Conservation (phyloP, 495 filamentous ascomycete genomes). For the Aeminium ludgeri region DNA sequence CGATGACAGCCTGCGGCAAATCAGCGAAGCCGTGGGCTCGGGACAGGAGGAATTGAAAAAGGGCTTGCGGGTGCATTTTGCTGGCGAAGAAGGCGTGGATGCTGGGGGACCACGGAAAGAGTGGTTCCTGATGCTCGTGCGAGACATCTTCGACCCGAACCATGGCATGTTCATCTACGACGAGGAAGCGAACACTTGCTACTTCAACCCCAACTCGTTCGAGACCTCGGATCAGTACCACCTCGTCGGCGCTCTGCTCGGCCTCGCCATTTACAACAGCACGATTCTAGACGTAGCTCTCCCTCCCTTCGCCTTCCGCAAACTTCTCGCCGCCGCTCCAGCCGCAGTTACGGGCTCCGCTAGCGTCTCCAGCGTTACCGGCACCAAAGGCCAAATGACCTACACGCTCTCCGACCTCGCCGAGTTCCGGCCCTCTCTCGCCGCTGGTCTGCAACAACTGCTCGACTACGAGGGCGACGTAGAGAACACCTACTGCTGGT, state of each 20-base stretch:
- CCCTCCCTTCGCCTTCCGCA: conserved; percentile 85
- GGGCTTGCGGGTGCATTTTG: conserved; percentile 70
- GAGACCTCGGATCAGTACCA: conserved; percentile 92
- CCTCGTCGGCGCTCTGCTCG: conserved; percentile 73
- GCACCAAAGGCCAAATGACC: conserved; percentile 39
- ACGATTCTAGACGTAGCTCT: conserved; percentile 85
- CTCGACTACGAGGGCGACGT: conserved; percentile 79
- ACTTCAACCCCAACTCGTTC: conserved; percentile 85
- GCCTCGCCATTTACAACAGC: conserved; percentile 90
- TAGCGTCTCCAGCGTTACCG: conserved; percentile 31
- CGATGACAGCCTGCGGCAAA: conserved; percentile 72
- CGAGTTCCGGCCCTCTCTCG: conserved; percentile 64
- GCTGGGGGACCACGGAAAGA: conserved; percentile 85
- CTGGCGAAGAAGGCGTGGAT: conserved; percentile 82
- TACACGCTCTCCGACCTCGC: conserved; percentile 73
- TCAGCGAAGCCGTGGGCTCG: conserved; percentile 73
- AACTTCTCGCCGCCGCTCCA: conserved; percentile 60
- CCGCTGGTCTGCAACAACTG: conserved; percentile 56
- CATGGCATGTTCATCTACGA: conserved; percentile 89
- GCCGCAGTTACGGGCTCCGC: conserved; percentile 14
- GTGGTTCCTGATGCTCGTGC: conserved; percentile 83
- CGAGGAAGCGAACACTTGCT: conserved; percentile 85
- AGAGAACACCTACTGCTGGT: conserved; percentile 61
- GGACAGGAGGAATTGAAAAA: conserved; percentile 87
- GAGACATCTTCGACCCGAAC: conserved; percentile 83